phyloP scores from a whole-genome alignment of 2,329 filamentous ascomycete species.

The Madurella mycetomatis region DNA sequence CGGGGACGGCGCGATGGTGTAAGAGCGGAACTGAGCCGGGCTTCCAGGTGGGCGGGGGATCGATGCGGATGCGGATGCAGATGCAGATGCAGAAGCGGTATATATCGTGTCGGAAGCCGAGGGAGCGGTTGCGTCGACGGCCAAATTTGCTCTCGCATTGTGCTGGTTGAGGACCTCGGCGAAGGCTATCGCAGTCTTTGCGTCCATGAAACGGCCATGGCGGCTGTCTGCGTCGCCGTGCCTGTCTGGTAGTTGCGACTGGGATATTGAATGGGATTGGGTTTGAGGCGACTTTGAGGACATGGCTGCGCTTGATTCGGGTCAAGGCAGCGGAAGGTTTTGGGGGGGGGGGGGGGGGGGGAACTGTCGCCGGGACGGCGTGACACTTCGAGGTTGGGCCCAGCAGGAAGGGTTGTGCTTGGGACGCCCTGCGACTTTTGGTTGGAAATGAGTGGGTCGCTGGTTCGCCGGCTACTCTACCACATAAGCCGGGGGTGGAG shows the following conservation, averaged over 20 bases:
- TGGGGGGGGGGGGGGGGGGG: not conserved
- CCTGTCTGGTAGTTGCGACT: constrained; percentile 3
- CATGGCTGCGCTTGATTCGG: constrained; percentile 18
- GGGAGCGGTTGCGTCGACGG: constrained; percentile 11
- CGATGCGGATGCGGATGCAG: constrained; percentile 13
- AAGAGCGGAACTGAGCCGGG: constrained; percentile 27
- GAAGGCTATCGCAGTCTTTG: constrained; percentile 26
- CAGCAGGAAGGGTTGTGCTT: not conserved
- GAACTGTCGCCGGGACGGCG: constrained; percentile 7
- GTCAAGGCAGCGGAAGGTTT: not conserved
- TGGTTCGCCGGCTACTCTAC: not conserved
- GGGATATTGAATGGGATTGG: constrained; percentile 1
- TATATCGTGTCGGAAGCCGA: constrained; percentile 11
- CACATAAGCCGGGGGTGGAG: not conserved
- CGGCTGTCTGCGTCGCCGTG: constrained; percentile 11
- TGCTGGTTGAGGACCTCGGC: constrained; percentile 23
- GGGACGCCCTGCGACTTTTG: not conserved
- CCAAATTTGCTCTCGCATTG: constrained; percentile 22
- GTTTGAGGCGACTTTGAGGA: constrained; percentile 10
- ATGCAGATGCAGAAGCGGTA: constrained; percentile 3
- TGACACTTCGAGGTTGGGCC: not conserved
- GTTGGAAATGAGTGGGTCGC: not conserved
- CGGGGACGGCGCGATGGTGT: constrained; percentile 31
- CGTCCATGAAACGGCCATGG: constrained; percentile 18
- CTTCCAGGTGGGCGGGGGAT: constrained; percentile 12